Base-by-base conservation (phyloP, 2,329 filamentous ascomycete species). In the Scedosporium minutisporum region DNA sequence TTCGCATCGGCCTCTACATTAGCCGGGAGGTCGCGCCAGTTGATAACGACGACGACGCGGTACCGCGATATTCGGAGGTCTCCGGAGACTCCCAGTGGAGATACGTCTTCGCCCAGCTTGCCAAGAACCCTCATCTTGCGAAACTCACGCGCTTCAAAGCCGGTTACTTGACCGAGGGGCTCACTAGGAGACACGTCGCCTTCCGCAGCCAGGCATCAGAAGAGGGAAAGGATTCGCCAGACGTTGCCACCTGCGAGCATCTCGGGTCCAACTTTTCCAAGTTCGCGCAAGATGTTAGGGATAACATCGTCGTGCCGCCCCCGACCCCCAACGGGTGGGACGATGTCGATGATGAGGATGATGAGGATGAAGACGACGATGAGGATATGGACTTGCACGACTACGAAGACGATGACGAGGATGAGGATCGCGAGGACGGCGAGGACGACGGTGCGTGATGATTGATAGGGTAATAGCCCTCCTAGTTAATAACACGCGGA, bases 1-100 rank as follows among this genome's bases (percentile, higher is more conserved):
- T 48, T 41, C 53, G 61, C 4, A 38, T 62, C 53, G 61, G 61
- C 16, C 53, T 62, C 60, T 42, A n/a, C 57, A 6, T 16, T 16
- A 41, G 16, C 16, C 57, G n/a, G n/a, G 29, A n/a, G 6, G 29
- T 6, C 23, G 51, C 18, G 23, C 18, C 23, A 1, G 33, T 38
- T 38, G 33, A 38, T 14, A 23, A 57, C n/a, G 18, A 44, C 58
- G 27, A 60, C 58, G 42, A 23, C 58, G 58, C 16, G 42, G 55
- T 27, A 12, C 51, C 55, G 6, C 16, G n/a, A 23, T 18, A 58
- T n/a, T n/a, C 29, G 9, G 16, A 51, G 14, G 2, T 23, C 21
- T 2, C 23, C 6, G 6, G 16, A n/a, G 6, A n/a, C 16, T 21
- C 27, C 27, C 57, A 38, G 21, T 60, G 58, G 58, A 25, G 6